phyloP scores from a whole-genome alignment of 495 filamentous ascomycete species.

The Letharia columbiana region DNA sequence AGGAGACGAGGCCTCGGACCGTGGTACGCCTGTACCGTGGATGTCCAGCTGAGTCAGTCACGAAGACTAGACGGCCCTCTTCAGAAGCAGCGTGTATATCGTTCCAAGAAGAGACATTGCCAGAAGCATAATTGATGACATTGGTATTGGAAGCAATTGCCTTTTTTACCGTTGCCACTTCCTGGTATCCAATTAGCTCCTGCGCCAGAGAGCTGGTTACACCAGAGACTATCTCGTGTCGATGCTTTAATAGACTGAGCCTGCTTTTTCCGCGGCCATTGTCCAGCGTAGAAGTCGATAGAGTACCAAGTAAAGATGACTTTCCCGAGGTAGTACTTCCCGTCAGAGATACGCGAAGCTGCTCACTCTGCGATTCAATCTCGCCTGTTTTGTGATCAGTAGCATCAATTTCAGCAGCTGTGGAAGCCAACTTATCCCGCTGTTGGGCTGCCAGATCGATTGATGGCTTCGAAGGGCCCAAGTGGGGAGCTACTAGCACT shows the following conservation, averaged over 20 bases:
- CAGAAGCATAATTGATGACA: conserved; percentile 79
- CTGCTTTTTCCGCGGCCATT: conserved; percentile 87
- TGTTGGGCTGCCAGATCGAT: neutral
- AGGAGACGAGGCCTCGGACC: conserved; percentile 79
- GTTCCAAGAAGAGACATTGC: conserved; percentile 85
- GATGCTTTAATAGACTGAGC: conserved; percentile 79
- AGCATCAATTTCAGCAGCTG: neutral
- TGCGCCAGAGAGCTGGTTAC: conserved; percentile 89
- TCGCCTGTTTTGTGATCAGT: conserved; percentile 13
- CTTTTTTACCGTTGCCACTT: conserved; percentile 19
- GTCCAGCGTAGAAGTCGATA: conserved; percentile 80
- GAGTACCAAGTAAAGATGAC: conserved; percentile 77
- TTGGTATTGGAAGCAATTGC: conserved; percentile 28
- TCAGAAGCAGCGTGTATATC: conserved; percentile 78
- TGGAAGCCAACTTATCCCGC: neutral
- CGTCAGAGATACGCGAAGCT: conserved; percentile 83
- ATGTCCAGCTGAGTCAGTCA: conserved; percentile 87
- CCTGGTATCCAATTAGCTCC: conserved; percentile 78
- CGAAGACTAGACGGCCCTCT: conserved; percentile 67
- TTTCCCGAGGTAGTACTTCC: conserved; percentile 92
- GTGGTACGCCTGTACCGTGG: conserved; percentile 81
- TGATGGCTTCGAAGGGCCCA: conserved; percentile 37
- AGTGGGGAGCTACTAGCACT: conserved; percentile 61
- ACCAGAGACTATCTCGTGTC: conserved; percentile 87
- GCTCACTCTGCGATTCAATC: conserved; percentile 46